Evolutionary conservation across 1,284 basidiomycete genomes (phyloP), one percentile per base, ranked within the genome.

Genomic region (Chalciporus sp.): DNA sequence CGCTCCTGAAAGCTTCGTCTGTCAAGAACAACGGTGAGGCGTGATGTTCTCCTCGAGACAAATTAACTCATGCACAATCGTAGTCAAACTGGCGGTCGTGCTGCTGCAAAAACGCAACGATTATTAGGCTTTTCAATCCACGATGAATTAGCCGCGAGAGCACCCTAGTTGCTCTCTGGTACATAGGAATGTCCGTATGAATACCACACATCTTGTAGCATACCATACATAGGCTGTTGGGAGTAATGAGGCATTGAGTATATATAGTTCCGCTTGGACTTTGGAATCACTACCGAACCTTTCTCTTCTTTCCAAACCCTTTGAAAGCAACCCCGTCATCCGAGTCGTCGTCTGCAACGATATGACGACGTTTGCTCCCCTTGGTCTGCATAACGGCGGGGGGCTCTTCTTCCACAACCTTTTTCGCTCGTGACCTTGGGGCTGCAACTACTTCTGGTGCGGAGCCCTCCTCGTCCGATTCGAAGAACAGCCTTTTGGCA

Each of bases 1-100:
- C 27, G 93, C 95, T 3, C 95, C 95, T 0, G 93, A 95, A 70
- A 92, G 88, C 59, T 98, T 96, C 74, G 94, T 97, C 5, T 98
- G 95, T 69, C 95, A 97, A 74, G 95, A 98, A 71, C 95, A 97
- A 78, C 80, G 82, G 86, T 88, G 55, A 40, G 77, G 70, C 53
- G 31, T 52, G 35, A 17, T 53, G 42, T 58, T 27, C 41, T 49
- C 29, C 52, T 10, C 31, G 28, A 52, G 12, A 29, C 42, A 5
- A 28, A 16, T 19, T 17, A 28, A 42, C 47, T 67, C 26, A 61
- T 47, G 39, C 8, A 8, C 41, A 31, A 42, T 42, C 44, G 20
- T 55, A 90, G 91, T 65, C 87, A 87, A 74, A 93, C 90, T 1
- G 92, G 93, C 26, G 94, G 94, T n/a, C 78, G 94, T 52, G 87